Evolutionary conservation across 108 stramenopile genomes (phyloP).

Genomic region (Fragilaria radians): DNA sequence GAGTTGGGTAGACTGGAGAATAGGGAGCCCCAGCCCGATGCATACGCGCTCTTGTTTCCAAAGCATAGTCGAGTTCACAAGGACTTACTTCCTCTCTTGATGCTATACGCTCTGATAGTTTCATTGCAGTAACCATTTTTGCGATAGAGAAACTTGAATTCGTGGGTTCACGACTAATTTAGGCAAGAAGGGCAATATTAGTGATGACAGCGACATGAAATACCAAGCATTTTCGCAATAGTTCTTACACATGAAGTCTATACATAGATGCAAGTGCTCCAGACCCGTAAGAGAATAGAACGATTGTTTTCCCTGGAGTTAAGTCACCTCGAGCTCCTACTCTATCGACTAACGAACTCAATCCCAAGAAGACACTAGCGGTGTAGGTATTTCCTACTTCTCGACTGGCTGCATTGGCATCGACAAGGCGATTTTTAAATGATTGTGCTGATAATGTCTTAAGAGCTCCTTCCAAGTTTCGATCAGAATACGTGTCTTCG

Average conservation of each 20-base stretch:
- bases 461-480: conserved; percentile 44
- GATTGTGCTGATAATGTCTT: conserved; percentile 49
- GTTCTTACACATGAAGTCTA: conserved; percentile 70
- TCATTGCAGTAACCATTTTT: conserved; percentile 64
- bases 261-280: conserved; percentile 94
- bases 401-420: conserved; percentile 70
- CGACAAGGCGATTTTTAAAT: conserved; percentile 40
- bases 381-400: conserved; percentile 97
- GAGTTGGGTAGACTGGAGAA: conserved; percentile 78
- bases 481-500: conserved; percentile 85
- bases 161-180: conserved; percentile 19
- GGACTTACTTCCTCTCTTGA: conserved; percentile 82
- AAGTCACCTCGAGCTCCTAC: conserved; percentile 60
- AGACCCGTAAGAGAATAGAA: conserved; percentile 82
- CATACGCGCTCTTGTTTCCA: conserved; percentile 85
- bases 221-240: too few relatives aligned
- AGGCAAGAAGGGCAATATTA: too few relatives aligned
- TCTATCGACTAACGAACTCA: conserved; percentile 79
- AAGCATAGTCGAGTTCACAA: conserved; percentile 84
- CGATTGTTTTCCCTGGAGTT: conserved; percentile 59
- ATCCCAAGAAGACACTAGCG: conserved; percentile 88
- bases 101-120: conserved; percentile 62
- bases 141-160: conserved; percentile 60
- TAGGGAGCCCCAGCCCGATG: conserved; percentile 78
- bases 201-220: too few relatives aligned